These are phyloP conservation scores for Xylariomycetidae sp. DNA, from an alignment of 2,329 filamentous ascomycete species.

Conservation along the genomic window DNA sequence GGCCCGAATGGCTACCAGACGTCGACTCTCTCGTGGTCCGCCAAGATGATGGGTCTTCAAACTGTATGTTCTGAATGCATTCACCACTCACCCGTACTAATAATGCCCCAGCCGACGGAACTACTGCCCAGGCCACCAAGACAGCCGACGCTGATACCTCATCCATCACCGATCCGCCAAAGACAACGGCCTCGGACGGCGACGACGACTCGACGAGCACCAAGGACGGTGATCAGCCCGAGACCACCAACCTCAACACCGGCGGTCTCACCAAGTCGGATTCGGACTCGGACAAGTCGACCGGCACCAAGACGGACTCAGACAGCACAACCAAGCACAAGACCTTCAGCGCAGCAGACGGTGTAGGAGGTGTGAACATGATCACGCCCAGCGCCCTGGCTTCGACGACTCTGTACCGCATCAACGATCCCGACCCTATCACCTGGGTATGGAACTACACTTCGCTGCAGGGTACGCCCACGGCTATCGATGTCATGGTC, in stretches of 20 bases:
- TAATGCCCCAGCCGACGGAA: not conserved
- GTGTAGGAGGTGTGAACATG: conserved; percentile 48
- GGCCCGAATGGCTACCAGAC: conserved; percentile 51
- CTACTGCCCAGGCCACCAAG: conserved; percentile 1
- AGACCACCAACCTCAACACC: conserved; percentile 37
- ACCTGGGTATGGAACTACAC: conserved; percentile 64
- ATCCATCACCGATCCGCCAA: conserved; percentile 8
- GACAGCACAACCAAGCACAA: conserved; percentile 27
- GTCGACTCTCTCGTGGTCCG: conserved; percentile 47
- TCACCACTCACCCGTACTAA: not conserved
- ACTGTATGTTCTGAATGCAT: conserved; percentile 19
- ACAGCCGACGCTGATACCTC: not conserved
- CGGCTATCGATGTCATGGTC: conserved; percentile 53
- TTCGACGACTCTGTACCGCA: conserved; percentile 50
- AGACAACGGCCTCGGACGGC: conserved; percentile 12
- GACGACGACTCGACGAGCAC: conserved; percentile 9
- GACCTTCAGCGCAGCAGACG: conserved; percentile 38
- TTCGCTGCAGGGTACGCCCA: conserved; percentile 49
- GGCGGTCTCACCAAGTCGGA: conserved; percentile 23
- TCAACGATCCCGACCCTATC: conserved; percentile 45
- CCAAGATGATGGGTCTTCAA: conserved; percentile 31
- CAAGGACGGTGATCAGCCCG: conserved; percentile 14
- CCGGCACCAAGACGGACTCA: conserved; percentile 21
- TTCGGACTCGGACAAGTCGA: conserved; percentile 21
- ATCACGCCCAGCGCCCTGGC: conserved; percentile 41